Evolutionary conservation across 371 early-diverging fungal genomes (phyloP).

Genomic region (Chytridium lagenaria): DNA sequence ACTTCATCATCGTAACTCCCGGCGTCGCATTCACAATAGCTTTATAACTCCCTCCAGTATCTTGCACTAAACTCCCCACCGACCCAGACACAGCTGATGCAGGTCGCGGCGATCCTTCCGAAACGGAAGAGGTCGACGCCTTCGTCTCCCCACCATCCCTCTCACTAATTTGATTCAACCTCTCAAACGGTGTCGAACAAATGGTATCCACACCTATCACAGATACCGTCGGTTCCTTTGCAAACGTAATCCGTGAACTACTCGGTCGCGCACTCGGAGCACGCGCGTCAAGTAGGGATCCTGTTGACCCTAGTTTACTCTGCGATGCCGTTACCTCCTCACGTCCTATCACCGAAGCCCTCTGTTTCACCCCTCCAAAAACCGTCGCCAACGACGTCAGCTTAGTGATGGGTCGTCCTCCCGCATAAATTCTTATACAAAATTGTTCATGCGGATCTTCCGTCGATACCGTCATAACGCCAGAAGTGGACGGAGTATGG

Average conservation of each 20-base stretch:
- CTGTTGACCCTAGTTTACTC: not conserved
- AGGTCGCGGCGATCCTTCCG: not conserved
- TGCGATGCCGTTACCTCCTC: not conserved
- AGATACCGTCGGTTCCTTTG: conserved; percentile 20
- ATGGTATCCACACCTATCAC: conserved; percentile 16
- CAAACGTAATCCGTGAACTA: conserved; percentile 11
- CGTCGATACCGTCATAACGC: not conserved
- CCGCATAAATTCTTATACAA: conserved; percentile 1
- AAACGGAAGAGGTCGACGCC: not conserved
- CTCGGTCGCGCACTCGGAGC: not conserved
- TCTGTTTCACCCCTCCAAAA: not conserved
- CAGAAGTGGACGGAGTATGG: not conserved
- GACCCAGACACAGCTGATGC: not conserved
- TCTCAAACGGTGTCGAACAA: conserved; percentile 20
- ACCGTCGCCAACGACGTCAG: not conserved
- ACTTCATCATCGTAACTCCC: not conserved
- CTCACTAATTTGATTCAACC: not conserved
- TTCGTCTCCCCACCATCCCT: not conserved
- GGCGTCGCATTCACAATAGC: conserved; percentile 18
- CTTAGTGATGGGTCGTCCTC: conserved; percentile 1
- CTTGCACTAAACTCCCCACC: not conserved
- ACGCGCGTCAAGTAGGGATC: not conserved
- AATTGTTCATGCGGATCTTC: not conserved
- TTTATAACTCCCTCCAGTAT: not conserved
- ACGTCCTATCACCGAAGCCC: not conserved